A percentile compares a stretch with the other conserved stretches of the same genome.
Conservation (phyloP, 2,329 filamentous ascomycete species). For the Chaetomium strumarium region DNA sequence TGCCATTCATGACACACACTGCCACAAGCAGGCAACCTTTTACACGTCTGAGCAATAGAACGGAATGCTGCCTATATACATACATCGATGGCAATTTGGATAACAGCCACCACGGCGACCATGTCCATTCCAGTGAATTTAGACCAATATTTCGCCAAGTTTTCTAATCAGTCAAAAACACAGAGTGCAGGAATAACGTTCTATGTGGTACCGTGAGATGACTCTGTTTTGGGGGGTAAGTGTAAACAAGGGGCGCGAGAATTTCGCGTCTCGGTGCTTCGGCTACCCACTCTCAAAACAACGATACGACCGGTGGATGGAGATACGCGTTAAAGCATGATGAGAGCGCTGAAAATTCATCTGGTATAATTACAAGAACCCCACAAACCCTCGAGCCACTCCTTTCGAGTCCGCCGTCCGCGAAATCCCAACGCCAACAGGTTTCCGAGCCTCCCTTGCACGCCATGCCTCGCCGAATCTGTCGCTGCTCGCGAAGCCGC, state of each 20-base stretch:
- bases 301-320: constrained; percentile 5
- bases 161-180: too few species aligned
- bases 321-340: constrained; percentile 16
- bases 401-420: neutral
- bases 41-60: too few species aligned
- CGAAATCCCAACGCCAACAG: constrained; percentile 7
- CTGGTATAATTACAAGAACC: constrained; percentile 25
- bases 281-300: neutral
- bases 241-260: constrained; percentile 11
- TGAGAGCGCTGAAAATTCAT: constrained; percentile 19
- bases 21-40: too few species aligned
- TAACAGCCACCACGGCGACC: too few species aligned
- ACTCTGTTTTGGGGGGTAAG: neutral
- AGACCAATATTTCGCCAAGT: too few species aligned
- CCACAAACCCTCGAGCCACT: constrained; percentile 1
- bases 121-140: too few species aligned
- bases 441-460: neutral
- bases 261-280: neutral
- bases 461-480: neutral
- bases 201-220: too few species aligned
- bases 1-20: too few species aligned
- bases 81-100: too few species aligned
- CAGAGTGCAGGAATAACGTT: too few species aligned
- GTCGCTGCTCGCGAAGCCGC: too few species aligned
- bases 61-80: too few species aligned